Evolutionary conservation across 177 flowering plant species (phyloP), one percentile per base, ranked within the genome.

Genomic region (Vitis hybrid): DNA sequence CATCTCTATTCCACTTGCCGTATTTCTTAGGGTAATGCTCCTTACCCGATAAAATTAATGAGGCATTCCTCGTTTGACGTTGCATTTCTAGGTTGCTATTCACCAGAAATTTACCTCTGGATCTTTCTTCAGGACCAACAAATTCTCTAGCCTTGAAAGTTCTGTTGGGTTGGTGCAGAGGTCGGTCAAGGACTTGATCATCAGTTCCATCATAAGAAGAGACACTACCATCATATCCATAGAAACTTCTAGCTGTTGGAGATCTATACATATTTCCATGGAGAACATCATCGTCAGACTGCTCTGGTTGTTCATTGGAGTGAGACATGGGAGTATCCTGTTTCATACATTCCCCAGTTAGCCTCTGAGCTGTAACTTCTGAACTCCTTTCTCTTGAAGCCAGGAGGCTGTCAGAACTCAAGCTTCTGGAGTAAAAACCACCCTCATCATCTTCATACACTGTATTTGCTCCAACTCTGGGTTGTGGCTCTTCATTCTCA

Each of bases 191-290:
- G 65, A 76, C 53, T 71, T 77, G 80, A 64, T 84, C 86, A 46
- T 84, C 87, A 69, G 58, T 77, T 66, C 79, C 89, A 74, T 88
- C 88, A 63, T 30, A 78, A 61, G 95, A 89, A 66, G 87, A 90
- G 49, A 79, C 79, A 71, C 91, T 87, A 18, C 85, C 88, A 69
- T 86, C 89, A 74, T 87, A 80, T 63, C 77, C 84, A 73, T 72
- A 66, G 64, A 73, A 76, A 70, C 76, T 83, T 78, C 68, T 82
- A 14, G 65, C 41, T 41, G 83, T 76, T 66, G 81, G 75, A 17
- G 81, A 84, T 70, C 76, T 77, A 21, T 79, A 51, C 68, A 79
- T 7, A 56, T 66, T 67, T 59, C 62, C 74, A 61, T 51, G 48
- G 32, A 58, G 64, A 63, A 9, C 63, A 64, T 64, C 68, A 63